phyloP scores from a whole-genome alignment of 2,329 filamentous ascomycete species.

The Alternaria arbusti region DNA sequence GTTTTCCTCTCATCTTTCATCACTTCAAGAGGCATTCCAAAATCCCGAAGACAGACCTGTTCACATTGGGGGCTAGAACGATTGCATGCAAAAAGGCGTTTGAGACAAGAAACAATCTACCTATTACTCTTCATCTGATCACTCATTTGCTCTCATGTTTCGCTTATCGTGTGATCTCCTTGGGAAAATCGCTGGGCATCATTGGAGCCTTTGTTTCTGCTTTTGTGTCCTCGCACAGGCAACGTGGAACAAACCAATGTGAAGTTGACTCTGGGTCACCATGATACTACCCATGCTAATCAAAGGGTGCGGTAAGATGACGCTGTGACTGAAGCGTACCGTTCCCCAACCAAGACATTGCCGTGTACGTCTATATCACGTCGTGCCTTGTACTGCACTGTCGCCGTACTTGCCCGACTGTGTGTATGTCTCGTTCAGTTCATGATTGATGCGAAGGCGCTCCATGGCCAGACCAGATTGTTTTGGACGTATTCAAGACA shows the following conservation, averaged over 20 bases:
- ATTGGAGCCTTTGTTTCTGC: slow-evolving; percentile 8
- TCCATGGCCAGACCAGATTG: background rate
- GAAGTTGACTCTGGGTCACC: slow-evolving; percentile 18
- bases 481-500: background rate
- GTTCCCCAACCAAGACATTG: slow-evolving; percentile 4
- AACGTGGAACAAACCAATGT: slow-evolving; percentile 40
- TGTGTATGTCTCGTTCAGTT: background rate
- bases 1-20: slow-evolving; percentile 7
- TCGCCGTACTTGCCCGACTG: background rate
- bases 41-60: slow-evolving; percentile 16
- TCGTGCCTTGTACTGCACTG: slow-evolving; percentile 6
- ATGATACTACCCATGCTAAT: slow-evolving; percentile 8
- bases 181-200: background rate
- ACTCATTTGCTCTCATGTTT: background rate
- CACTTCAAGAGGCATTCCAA: slow-evolving; percentile 12
- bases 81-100: slow-evolving; percentile 37
- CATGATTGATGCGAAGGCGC: background rate
- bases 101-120: slow-evolving; percentile 33
- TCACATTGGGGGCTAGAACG: slow-evolving; percentile 27
- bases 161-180: background rate
- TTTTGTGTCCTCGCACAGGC: slow-evolving; percentile 17
- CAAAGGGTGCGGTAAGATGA: background rate
- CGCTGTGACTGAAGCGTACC: slow-evolving; percentile 1
- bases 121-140: slow-evolving; percentile 6
- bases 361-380: slow-evolving; percentile 4